Percentiles rank a stretch among this genome's conserved stretches.
These are phyloP conservation scores for Penicillium canariense DNA, from an alignment of 495 filamentous ascomycete species.

Conservation along the genomic window DNA sequence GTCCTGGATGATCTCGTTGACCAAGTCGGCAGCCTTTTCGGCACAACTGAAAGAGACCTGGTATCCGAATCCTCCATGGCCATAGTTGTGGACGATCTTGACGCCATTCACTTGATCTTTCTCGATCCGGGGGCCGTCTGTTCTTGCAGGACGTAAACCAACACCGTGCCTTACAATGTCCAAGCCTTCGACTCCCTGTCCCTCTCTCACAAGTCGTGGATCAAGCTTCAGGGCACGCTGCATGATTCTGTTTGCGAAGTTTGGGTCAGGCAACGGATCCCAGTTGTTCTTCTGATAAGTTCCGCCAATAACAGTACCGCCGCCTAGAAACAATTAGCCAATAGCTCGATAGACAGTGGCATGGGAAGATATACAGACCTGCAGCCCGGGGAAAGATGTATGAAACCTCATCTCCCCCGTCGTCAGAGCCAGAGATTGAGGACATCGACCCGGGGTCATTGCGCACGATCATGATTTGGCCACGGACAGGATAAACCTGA, in stretches of 20 bases:
- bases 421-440: conserved; percentile 69
- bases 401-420: conserved; percentile 67
- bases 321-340: conserved; percentile 33
- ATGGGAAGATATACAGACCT: conserved; percentile 31
- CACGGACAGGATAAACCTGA: conserved; percentile 69
- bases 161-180: conserved; percentile 83
- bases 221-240: conserved; percentile 67
- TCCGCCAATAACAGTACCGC: conserved; percentile 78
- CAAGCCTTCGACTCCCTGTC: conserved; percentile 72
- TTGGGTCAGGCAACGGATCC: conserved; percentile 77
- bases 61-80: conserved; percentile 87
- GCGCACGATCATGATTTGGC: conserved; percentile 82
- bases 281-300: conserved; percentile 77
- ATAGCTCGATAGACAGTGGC: not conserved
- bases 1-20: not conserved
- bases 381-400: conserved; percentile 87
- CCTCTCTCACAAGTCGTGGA: conserved; percentile 64
- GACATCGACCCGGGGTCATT: conserved; percentile 73
- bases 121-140: conserved; percentile 77
- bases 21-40: conserved; percentile 20
- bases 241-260: conserved; percentile 82
- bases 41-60: conserved; percentile 84
- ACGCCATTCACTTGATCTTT: conserved; percentile 65
- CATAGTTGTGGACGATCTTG: conserved; percentile 89
- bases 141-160: conserved; percentile 72